phyloP scores from a whole-genome alignment of 176 grass and related monocot genomes.

The Avena eriantha region DNA sequence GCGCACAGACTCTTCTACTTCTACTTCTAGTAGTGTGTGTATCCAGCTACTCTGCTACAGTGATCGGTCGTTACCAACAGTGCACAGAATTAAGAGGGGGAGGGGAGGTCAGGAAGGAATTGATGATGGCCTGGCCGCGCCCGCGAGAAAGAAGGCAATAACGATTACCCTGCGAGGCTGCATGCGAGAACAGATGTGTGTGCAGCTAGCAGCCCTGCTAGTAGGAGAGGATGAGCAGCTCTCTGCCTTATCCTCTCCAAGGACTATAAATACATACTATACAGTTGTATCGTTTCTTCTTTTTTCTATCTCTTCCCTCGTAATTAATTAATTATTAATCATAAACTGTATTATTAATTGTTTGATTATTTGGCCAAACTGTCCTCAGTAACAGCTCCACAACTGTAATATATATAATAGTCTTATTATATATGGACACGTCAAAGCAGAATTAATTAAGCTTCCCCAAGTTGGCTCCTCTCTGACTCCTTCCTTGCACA shows the following conservation, averaged over 20 bases:
- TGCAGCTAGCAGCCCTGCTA: no score
- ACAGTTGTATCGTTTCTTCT: not conserved
- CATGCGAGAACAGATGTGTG: not conserved
- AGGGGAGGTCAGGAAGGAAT: not conserved
- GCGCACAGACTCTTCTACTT: not conserved
- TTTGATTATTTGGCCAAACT: conserved; percentile 35
- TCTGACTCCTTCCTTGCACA: not conserved
- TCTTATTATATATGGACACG: not conserved
- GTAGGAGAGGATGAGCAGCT: no score
- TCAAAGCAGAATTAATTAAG: conserved; percentile 46
- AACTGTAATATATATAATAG: conserved; percentile 46
- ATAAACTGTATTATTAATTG: conserved; percentile 46
- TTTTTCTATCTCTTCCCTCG: not conserved
- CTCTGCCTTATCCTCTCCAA: not conserved
- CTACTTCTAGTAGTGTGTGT: no score
- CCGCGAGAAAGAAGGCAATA: conserved; percentile 39
- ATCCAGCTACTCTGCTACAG: not conserved
- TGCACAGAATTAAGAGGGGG: conserved; percentile 10
- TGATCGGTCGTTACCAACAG: not conserved
- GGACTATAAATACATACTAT: conserved; percentile 1
- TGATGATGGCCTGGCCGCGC: not conserved
- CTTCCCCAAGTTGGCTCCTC: conserved; percentile 46
- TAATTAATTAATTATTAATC: conserved; percentile 16
- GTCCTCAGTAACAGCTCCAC: not conserved
- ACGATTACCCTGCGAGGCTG: not conserved